A percentile compares a stretch with the other conserved stretches of the same genome.
Conservation (phyloP, 2,329 filamentous ascomycete species). For the Colletotrichum filicis region DNA sequence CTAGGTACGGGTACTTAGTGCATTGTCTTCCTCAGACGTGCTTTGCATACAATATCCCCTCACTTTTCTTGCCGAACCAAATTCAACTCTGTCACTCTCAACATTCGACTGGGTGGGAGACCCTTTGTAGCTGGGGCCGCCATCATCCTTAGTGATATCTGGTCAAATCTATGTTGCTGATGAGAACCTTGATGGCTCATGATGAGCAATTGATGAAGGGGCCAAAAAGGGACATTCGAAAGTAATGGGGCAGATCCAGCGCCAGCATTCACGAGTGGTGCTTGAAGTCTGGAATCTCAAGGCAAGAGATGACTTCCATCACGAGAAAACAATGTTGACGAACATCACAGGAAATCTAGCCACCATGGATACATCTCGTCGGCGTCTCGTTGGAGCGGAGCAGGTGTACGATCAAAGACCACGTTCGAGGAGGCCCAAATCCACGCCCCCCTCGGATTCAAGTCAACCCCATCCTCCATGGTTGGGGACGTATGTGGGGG, state of each 20-base stretch:
- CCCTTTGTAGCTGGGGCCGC: not conserved
- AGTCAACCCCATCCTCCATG: constrained; percentile 22
- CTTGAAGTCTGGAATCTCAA: not conserved
- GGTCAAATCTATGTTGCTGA: not conserved
- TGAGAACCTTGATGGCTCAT: not conserved
- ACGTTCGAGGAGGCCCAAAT: constrained; percentile 13
- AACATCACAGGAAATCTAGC: not conserved
- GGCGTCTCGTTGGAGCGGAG: not conserved
- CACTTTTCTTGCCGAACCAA: not conserved
- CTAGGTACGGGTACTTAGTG: not conserved
- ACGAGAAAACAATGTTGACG: not conserved
- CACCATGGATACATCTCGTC: not conserved
- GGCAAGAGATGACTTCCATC: not conserved
- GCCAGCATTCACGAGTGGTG: not conserved
- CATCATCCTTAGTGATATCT: not conserved
- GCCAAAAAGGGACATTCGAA: not conserved
- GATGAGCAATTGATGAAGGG: not conserved
- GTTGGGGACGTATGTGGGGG: constrained; percentile 22
- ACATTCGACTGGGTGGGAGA: not conserved
- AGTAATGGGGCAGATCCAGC: not conserved
- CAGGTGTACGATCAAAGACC: not conserved
- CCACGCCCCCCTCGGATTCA: not conserved
- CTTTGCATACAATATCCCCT: not conserved
- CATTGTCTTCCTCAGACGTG: not conserved
- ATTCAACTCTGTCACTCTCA: not conserved